A percentile compares a stretch with the other conserved stretches of the same genome.
Evolutionary conservation across 2,329 filamentous ascomycete species (phyloP).

Genomic region (Clonostachys rosea): DNA sequence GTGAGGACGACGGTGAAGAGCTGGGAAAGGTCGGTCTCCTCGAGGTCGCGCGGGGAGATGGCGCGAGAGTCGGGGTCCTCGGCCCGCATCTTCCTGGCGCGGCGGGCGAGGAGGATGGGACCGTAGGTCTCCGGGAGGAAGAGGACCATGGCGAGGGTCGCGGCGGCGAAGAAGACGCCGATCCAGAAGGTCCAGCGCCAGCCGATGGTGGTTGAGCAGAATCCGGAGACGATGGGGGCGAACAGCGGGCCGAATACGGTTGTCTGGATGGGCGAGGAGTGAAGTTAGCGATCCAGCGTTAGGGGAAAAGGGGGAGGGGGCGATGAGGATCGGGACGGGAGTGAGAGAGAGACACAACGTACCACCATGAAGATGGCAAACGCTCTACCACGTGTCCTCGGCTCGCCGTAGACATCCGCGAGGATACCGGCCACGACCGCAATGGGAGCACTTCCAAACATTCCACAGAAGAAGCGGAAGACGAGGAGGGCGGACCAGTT

Average conservation of each 20-base stretch:
- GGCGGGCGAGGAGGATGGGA: conserved; percentile 50
- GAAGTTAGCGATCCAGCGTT: neutral
- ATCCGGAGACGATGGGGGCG: conserved; percentile 62
- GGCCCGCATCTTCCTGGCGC: conserved; percentile 53
- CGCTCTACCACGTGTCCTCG: conserved; percentile 41
- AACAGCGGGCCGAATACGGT: conserved; percentile 64
- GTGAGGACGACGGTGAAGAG: conserved; percentile 67
- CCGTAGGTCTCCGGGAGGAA: conserved; percentile 62
- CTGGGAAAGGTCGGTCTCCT: conserved; percentile 50
- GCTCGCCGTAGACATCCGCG: conserved; percentile 59
- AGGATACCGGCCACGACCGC: conserved; percentile 59
- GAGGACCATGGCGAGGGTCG: conserved; percentile 53
- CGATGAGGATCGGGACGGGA: neutral
- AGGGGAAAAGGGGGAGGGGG: neutral
- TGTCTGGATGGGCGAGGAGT: conserved; percentile 24
- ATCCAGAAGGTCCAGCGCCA: conserved; percentile 74
- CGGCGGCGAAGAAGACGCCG: conserved; percentile 61
- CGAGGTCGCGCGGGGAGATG: conserved; percentile 58
- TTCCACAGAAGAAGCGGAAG: conserved; percentile 48
- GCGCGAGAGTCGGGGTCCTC: conserved; percentile 44
- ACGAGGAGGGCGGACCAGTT: conserved; percentile 47
- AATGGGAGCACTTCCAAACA: conserved; percentile 54
- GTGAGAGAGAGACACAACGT: conserved; percentile 10
- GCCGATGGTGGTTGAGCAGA: conserved; percentile 48
- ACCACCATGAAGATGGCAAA: conserved; percentile 62